Base-by-base conservation (phyloP, 805 yeast genomes). In the Sporopachydermia lactativora region DNA sequence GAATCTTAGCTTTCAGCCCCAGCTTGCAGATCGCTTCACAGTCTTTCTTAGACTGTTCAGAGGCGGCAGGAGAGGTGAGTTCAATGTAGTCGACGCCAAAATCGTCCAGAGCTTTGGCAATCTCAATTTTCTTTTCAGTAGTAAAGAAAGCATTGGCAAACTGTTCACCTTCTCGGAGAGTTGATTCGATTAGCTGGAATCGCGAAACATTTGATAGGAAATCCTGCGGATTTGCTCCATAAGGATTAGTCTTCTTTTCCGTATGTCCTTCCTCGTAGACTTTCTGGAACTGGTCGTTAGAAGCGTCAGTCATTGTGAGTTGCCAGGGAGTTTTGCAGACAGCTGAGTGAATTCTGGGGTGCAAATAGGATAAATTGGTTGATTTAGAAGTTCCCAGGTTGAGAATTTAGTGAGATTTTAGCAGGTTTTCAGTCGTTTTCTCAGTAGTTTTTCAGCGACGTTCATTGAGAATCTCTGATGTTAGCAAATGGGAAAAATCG, bases 81-180 rank as follows among this genome's bases (percentile, higher is more conserved):
- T 89, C 98, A 49, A 89, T 92, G 68, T 92, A 89, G 65, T 89
- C 98, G 39, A 88, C 98, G 52, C 98, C 98, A 56, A 89, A 89
- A 54, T 88, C 96, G 62, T 89, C 96, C 44, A 89, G 68, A 3
- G 97, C 97, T 68, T 77, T 86, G 53, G 98, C 98, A 48, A 89
- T 89, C 64, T 88, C 95, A 50, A 89, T 85, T 68, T 89, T 89
- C 70, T 83, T 89, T 59, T 84, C 97, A 15, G 95, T 83, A 52
- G 77, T 67, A 69, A 89, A 89, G 64, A 89, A 92, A 3, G 98
- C 95, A 57, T 89, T 89, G 55, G 97, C 96, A 58, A 89, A 89
- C 64, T 89, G 98, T 65, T 89, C 98, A 61, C 98, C 98, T 66
- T 89, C 98, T 68, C 98, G 77, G 43, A 89, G 70, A 3, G 98